These are phyloP conservation scores for Fusarium lateritium DNA, from an alignment of 2,329 filamentous ascomycete genomes.

Conservation along the genomic window DNA sequence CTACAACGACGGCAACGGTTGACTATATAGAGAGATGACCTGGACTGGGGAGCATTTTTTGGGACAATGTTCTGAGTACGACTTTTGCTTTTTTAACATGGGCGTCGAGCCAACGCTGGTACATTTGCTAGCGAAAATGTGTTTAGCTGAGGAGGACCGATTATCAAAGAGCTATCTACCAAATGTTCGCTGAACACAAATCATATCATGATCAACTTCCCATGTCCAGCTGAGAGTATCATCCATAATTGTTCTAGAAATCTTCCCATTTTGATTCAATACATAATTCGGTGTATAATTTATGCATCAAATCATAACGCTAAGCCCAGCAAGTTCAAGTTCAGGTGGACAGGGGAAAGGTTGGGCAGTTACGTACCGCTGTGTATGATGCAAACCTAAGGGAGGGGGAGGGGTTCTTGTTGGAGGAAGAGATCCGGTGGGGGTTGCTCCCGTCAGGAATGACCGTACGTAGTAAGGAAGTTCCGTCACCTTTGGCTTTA, in stretches of 20 bases:
- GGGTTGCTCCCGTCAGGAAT: conserved; percentile 11
- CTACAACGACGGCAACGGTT: conserved; percentile 49
- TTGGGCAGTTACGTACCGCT: conserved; percentile 21
- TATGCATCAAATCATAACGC: conserved; percentile 24
- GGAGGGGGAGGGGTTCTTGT: conserved; percentile 39
- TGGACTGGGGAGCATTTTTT: conserved; percentile 5
- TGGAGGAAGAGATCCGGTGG: conserved; percentile 31
- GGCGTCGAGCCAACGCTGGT: conserved; percentile 5
- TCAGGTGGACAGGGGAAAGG: conserved; percentile 13
- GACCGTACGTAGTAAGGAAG: neutral
- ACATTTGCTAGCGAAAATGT: conserved; percentile 9
- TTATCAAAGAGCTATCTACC: neutral
- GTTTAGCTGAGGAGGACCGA: conserved; percentile 5
- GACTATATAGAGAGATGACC: conserved; percentile 20
- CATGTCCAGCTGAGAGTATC: neutral
- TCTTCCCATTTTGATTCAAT: conserved; percentile 4
- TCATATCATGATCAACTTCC: neutral
- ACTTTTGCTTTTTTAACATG: conserved; percentile 30
- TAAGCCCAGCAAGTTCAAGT: conserved; percentile 8
- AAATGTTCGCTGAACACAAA: neutral
- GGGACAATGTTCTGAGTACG: conserved; percentile 27
- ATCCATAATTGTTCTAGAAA: neutral
- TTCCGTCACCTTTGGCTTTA: conserved; percentile 16
- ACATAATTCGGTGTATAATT: neutral
- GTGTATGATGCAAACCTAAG: conserved; percentile 46